phyloP scores from a whole-genome alignment of 306 rosid genomes.

The Vigna radiata region DNA sequence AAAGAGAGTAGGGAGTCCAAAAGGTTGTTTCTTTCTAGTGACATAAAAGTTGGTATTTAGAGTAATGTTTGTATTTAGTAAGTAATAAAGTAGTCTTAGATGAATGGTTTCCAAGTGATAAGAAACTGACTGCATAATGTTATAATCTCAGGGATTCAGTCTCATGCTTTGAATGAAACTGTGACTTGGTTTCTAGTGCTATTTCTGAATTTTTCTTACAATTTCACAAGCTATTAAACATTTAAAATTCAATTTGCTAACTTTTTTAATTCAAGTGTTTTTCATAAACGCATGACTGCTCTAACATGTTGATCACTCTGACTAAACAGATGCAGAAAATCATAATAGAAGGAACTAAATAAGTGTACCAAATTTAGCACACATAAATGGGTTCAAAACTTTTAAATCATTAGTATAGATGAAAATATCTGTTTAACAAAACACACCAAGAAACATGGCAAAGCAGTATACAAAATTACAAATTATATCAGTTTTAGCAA shows the following conservation, averaged over 20 bases:
- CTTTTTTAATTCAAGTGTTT: neutral
- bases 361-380: constrained; percentile 15
- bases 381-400: constrained; percentile 39
- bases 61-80: too few relatives aligned
- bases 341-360: constrained; percentile 20
- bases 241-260: neutral
- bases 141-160: neutral
- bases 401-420: neutral
- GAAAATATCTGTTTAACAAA: too few relatives aligned
- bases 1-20: too few relatives aligned
- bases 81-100: too few relatives aligned
- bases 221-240: neutral
- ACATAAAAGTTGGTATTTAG: too few relatives aligned
- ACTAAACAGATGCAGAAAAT: constrained; percentile 19
- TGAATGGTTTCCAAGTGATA: too few relatives aligned
- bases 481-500: neutral
- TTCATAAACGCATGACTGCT: neutral
- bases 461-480: neutral
- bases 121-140: too few relatives aligned
- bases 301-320: constrained; percentile 13
- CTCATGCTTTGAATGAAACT: neutral
- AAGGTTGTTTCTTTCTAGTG: too few relatives aligned
- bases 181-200: neutral
- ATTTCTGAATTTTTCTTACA: neutral
- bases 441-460: constrained; percentile 15